A percentile compares a stretch with the other conserved stretches of the same genome.
Conservation (phyloP, 2,329 filamentous ascomycete species). For the Lasiodiplodia sp. region DNA sequence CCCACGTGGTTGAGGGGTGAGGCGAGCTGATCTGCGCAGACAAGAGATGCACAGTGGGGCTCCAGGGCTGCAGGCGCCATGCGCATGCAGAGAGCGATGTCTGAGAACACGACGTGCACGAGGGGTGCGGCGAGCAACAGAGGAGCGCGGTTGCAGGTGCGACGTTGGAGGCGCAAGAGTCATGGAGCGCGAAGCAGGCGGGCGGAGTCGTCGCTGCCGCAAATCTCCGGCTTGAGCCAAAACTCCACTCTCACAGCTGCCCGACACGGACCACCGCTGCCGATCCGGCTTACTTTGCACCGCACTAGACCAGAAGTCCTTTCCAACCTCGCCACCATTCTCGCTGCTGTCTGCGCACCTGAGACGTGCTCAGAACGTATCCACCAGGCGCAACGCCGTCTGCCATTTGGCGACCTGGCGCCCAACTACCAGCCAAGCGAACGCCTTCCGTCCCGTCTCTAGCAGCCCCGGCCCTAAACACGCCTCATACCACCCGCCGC, state of each 20-base stretch:
- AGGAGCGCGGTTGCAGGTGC: not conserved
- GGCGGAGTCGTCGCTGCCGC: not conserved
- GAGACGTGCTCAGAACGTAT: not conserved
- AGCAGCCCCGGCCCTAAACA: not conserved
- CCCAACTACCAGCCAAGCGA: not conserved
- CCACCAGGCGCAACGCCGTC: not conserved
- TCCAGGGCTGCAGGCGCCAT: not conserved
- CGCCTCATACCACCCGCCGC: not conserved
- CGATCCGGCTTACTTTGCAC: not conserved
- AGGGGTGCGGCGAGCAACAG: not conserved
- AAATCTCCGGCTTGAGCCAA: slow-evolving; percentile 16
- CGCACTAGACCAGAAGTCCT: not conserved
- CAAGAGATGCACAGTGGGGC: not conserved
- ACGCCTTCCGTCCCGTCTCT: slow-evolving; percentile 6
- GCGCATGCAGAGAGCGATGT: not conserved
- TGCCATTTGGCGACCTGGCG: not conserved
- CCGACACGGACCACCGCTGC: slow-evolving; percentile 1
- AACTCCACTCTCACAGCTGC: not conserved
- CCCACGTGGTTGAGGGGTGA: not conserved
- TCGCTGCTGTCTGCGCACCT: not conserved
- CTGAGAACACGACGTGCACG: not conserved
- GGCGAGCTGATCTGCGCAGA: not conserved
- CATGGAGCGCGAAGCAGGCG: not conserved
- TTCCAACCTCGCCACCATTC: not conserved
- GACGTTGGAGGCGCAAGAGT: not conserved